A percentile compares a stretch with the other conserved stretches of the same genome.
These are phyloP conservation scores for Linum trigynum DNA, from an alignment of 345 rosid species.

Conservation along the genomic window DNA sequence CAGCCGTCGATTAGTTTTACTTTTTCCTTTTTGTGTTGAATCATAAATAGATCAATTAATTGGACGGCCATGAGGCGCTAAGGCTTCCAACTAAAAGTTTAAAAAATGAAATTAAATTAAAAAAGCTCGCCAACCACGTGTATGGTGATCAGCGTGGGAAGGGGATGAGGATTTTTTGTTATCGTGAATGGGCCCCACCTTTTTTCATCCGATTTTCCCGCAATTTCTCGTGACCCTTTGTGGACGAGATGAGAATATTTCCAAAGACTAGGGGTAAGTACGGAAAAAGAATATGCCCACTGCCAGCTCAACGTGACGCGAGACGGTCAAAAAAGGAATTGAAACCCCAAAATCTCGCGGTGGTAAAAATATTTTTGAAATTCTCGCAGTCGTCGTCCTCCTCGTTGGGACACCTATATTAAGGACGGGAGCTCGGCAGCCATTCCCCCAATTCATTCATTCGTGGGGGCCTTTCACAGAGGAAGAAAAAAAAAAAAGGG, in stretches of 20 bases:
- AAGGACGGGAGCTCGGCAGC: neutral
- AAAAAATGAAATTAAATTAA: neutral
- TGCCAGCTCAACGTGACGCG: neutral
- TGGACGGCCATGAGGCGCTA: neutral
- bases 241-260: neutral
- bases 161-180: neutral
- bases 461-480: neutral
- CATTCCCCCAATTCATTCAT: neutral
- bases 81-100: neutral
- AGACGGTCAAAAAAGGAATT: neutral
- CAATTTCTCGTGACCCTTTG: neutral
- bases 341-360: neutral
- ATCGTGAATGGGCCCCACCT: neutral
- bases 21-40: neutral
- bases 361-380: neutral
- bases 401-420: constrained; percentile 4
- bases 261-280: neutral
- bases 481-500: neutral
- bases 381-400: constrained; percentile 1
- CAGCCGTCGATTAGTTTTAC: neutral
- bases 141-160: neutral
- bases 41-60: neutral
- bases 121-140: neutral
- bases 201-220: neutral
- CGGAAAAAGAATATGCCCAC: neutral